Base-by-base conservation (phyloP, 2,329 filamentous ascomycete species). In the Fusarium algeriense region DNA sequence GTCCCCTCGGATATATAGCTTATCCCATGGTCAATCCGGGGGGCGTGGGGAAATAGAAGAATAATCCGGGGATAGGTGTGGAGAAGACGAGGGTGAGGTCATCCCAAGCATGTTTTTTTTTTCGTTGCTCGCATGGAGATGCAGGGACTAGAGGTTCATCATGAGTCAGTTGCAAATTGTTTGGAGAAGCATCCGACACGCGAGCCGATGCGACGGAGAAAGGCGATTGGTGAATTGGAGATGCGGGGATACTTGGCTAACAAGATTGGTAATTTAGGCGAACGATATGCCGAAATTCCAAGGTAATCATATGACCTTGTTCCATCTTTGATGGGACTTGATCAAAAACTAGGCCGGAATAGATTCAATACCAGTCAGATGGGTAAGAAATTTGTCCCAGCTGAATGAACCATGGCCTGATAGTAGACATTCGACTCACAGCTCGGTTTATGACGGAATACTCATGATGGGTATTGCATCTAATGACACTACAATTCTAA, bases 131-230 rank as follows among this genome's bases (percentile, higher is more conserved):
- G 48, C 44, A 40, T 55, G 60, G 49, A 8, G 12, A 32, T 60
- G 19, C 41, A 67, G 26, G 46, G 61, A 41, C 61, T 50, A 19
- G n/a, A 19, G 34, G 30, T 48, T 56, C 44, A 60, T 60, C 56
- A 68, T 57, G 64, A 52, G 35, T 41, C 17, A 32, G 53, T 56
- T 34, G 23, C 37, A 17, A 35, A 38, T 40, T 40, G 32, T 20
- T 60, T 65, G 57, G 48, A 54, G 49, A 55, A 46, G 35, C 28
- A 77, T 38, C 76, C 75, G 75, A 77, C 58, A 70, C 34, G 73
- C 76, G 76, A 78, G 69, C 76, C 76, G 76, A 78, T 60, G 72
- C 72, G 70, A 76, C 38, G 37, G 53, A 44, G 34, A 3, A 4
- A 58, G 43, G 74, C 74, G 74, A 76, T 75, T 76, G 74, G 74